Percentiles rank a stretch among this genome's conserved stretches.
Conservation (phyloP, 441 rosid species). For the Eruca vesicaria region DNA sequence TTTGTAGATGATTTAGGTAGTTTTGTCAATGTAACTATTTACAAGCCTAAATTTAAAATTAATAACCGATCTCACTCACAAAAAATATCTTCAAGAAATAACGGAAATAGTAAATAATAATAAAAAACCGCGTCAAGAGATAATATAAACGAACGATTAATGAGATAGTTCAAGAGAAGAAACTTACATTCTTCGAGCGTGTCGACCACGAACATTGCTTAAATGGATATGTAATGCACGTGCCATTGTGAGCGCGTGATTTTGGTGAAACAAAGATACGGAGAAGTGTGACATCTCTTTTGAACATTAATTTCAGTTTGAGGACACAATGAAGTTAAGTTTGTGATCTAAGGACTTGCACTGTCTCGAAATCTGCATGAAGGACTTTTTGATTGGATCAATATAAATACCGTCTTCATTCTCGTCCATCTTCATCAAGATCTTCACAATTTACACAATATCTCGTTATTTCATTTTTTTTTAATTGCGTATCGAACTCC, state of each 20-base stretch:
- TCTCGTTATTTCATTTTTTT: neutral
- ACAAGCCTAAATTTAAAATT: neutral
- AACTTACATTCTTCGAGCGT: neutral
- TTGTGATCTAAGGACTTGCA: slow-evolving; percentile 35
- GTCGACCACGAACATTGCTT: neutral
- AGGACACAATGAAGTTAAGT: slow-evolving; percentile 35
- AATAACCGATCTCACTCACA: neutral
- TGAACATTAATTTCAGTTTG: slow-evolving; percentile 22
- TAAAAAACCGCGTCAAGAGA: neutral
- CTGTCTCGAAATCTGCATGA: slow-evolving; percentile 42
- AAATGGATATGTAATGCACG: neutral
- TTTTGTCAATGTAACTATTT: neutral
- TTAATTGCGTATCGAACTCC: neutral
- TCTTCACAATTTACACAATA: neutral
- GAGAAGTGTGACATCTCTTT: slow-evolving; percentile 12
- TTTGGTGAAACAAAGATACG: slow-evolving; percentile 14
- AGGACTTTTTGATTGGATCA: slow-evolving; percentile 40
- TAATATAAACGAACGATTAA: neutral
- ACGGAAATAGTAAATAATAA: neutral
- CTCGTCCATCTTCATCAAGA: neutral
- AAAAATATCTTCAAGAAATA: neutral
- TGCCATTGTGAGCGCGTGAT: neutral
- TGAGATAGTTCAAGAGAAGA: slow-evolving; percentile 2
- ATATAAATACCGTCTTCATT: slow-evolving; percentile 41
- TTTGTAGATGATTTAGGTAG: too few relatives aligned